phyloP scores from a whole-genome alignment of 164 flowering plant species.

The Liquidambar formosana region DNA sequence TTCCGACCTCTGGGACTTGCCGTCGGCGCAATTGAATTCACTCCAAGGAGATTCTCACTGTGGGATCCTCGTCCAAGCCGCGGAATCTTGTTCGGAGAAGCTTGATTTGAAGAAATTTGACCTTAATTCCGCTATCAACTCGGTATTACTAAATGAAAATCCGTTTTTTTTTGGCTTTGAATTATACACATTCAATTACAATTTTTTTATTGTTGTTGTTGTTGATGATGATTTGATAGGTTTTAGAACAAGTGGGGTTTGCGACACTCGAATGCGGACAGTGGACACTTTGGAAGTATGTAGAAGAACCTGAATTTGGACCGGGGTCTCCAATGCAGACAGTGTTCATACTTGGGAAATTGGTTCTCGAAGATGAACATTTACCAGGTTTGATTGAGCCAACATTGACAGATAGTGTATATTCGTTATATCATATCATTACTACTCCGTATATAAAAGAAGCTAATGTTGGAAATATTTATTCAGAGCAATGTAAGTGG shows the following conservation, averaged over 20 bases:
- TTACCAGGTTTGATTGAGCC: conserved; percentile 65
- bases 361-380: conserved; percentile 23
- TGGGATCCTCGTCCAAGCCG: conserved; percentile 31
- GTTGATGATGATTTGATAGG: conserved; percentile 44
- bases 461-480: neutral
- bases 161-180: neutral
- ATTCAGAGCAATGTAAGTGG: conserved; percentile 61
- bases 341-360: conserved; percentile 52
- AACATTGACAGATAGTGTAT: too few relatives aligned
- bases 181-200: neutral
- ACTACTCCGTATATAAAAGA: too few relatives aligned
- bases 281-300: conserved; percentile 62
- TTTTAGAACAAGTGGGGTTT: conserved; percentile 49
- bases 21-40: conserved; percentile 46
- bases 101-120: conserved; percentile 51
- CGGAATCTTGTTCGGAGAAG: conserved; percentile 32
- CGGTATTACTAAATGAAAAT: conserved; percentile 35
- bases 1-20: conserved; percentile 93
- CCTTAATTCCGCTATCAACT: conserved; percentile 45
- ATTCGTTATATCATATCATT: too few relatives aligned
- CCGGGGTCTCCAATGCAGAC: conserved; percentile 56
- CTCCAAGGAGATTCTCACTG: conserved; percentile 21
- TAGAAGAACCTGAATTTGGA: conserved; percentile 83
- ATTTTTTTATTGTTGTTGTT: neutral
- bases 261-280: conserved; percentile 20